phyloP scores from a whole-genome alignment of 148 eudicot genomes.

The Spergularia bocconei region DNA sequence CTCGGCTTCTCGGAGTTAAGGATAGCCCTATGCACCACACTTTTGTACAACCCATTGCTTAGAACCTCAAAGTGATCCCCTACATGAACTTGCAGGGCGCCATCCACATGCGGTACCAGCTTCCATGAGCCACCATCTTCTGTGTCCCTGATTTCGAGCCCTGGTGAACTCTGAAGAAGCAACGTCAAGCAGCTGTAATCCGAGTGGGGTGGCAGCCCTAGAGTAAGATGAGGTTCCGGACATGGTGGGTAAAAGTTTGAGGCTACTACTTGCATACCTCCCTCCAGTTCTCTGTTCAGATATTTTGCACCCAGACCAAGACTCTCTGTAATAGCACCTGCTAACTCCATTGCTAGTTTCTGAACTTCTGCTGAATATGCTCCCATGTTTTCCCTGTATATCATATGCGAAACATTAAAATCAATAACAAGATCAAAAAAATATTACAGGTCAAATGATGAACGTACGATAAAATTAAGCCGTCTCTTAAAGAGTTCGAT shows the following conservation, averaged over 20 bases:
- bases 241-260: slow-evolving; percentile 58
- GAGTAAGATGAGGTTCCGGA: slow-evolving; percentile 44
- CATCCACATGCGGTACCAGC: slow-evolving; percentile 34
- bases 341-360: slow-evolving; percentile 33
- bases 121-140: slow-evolving; percentile 41
- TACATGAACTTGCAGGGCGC: slow-evolving; percentile 48
- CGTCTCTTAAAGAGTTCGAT: too few relatives aligned
- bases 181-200: slow-evolving; percentile 57
- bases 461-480: too few relatives aligned
- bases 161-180: slow-evolving; percentile 39
- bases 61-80: slow-evolving; percentile 64
- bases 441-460: too few relatives aligned
- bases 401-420: not conserved
- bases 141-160: slow-evolving; percentile 45
- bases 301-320: slow-evolving; percentile 42
- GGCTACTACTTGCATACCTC: slow-evolving; percentile 56
- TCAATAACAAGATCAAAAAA: too few relatives aligned
- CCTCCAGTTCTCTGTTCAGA: slow-evolving; percentile 26
- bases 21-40: slow-evolving; percentile 49
- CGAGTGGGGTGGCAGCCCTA: slow-evolving; percentile 63
- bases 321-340: slow-evolving; percentile 46
- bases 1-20: slow-evolving; percentile 40
- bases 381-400: slow-evolving; percentile 51
- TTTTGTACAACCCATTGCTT: slow-evolving; percentile 61
- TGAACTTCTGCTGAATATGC: slow-evolving; percentile 29